A percentile compares a stretch with the other conserved stretches of the same genome.
Conservation (phyloP, 1,284 basidiomycete species). For the Trametes sp. region DNA sequence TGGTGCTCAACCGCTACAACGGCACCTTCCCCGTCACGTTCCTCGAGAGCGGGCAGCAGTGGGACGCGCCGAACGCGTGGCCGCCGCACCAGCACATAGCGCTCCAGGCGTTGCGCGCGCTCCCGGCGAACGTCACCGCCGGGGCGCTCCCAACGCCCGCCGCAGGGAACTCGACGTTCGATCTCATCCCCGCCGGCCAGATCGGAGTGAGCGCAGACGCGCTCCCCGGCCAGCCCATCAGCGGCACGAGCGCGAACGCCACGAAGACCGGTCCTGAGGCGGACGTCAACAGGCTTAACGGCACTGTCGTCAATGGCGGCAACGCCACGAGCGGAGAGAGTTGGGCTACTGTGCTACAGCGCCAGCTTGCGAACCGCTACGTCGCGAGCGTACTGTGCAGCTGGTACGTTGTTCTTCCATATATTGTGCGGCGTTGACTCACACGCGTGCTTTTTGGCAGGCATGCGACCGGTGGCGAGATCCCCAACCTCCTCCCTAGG, state of each 20-base stretch:
- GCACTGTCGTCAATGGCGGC: slow-evolving; percentile 80
- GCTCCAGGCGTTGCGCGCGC: slow-evolving; percentile 76
- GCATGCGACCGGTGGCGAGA: slow-evolving; percentile 85
- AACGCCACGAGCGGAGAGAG: slow-evolving; percentile 68
- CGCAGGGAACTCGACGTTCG: slow-evolving; percentile 63
- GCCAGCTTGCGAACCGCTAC: slow-evolving; percentile 85
- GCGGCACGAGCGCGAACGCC: slow-evolving; percentile 56
- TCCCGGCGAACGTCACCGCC: slow-evolving; percentile 73
- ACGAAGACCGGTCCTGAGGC: slow-evolving; percentile 58
- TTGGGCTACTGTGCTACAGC: slow-evolving; percentile 70
- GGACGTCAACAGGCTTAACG: slow-evolving; percentile 65
- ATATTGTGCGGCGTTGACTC: neutral
- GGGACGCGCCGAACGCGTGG: slow-evolving; percentile 85
- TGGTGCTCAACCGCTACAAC: slow-evolving; percentile 85
- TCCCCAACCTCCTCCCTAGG: slow-evolving; percentile 71
- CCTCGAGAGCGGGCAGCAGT: slow-evolving; percentile 81
- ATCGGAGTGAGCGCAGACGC: slow-evolving; percentile 71
- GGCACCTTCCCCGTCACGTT: slow-evolving; percentile 83
- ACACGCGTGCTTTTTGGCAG: slow-evolving; percentile 36
- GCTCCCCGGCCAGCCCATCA: slow-evolving; percentile 73
- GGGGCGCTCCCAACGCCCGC: slow-evolving; percentile 57
- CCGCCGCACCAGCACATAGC: slow-evolving; percentile 89
- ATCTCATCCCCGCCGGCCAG: slow-evolving; percentile 77
- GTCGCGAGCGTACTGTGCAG: slow-evolving; percentile 85
- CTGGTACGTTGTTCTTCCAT: slow-evolving; percentile 62